Evolutionary conservation across 148 eudicot species (phyloP).

Genomic region (Vaccinium myrtillus): DNA sequence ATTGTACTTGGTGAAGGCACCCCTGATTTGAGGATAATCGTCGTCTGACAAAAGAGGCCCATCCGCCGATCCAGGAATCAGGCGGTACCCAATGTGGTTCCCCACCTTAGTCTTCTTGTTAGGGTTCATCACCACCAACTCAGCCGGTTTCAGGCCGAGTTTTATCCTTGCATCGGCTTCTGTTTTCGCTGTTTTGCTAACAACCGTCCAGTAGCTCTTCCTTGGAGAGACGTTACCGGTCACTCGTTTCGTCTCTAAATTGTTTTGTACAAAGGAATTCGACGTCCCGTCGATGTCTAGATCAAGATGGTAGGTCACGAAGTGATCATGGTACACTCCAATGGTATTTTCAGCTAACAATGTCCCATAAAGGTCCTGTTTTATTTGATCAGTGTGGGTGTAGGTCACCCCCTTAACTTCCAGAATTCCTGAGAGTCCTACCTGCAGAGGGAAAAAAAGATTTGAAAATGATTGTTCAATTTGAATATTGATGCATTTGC

Average conservation of each 20-base stretch:
- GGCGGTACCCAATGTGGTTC: constrained; percentile 42
- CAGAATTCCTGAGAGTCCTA: constrained; percentile 28
- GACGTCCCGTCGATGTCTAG: constrained; percentile 44
- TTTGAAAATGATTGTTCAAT: neutral
- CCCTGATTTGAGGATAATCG: constrained; percentile 47
- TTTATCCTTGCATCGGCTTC: constrained; percentile 40
- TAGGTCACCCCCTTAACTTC: constrained; percentile 40
- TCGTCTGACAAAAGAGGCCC: constrained; percentile 31
- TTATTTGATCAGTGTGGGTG: constrained; percentile 46
- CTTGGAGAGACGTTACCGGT: constrained; percentile 23
- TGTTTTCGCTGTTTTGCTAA: constrained; percentile 33
- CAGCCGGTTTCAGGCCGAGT: constrained; percentile 25
- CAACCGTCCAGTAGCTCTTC: constrained; percentile 49
- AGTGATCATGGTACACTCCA: constrained; percentile 49
- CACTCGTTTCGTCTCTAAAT: constrained; percentile 20
- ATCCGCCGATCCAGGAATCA: constrained; percentile 30
- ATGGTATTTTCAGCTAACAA: constrained; percentile 45
- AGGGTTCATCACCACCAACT: constrained; percentile 46
- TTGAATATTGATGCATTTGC: neutral
- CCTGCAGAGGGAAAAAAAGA: neutral
- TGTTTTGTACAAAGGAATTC: constrained; percentile 43
- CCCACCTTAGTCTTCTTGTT: constrained; percentile 50
- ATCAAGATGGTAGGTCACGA: constrained; percentile 46
- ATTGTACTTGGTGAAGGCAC: constrained; percentile 35
- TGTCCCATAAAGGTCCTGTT: constrained; percentile 49